Percentiles rank a stretch among this genome's conserved stretches.
phyloP scores from a whole-genome alignment of 2,329 filamentous ascomycete genomes.

The Gaeumannomyces sp. region DNA sequence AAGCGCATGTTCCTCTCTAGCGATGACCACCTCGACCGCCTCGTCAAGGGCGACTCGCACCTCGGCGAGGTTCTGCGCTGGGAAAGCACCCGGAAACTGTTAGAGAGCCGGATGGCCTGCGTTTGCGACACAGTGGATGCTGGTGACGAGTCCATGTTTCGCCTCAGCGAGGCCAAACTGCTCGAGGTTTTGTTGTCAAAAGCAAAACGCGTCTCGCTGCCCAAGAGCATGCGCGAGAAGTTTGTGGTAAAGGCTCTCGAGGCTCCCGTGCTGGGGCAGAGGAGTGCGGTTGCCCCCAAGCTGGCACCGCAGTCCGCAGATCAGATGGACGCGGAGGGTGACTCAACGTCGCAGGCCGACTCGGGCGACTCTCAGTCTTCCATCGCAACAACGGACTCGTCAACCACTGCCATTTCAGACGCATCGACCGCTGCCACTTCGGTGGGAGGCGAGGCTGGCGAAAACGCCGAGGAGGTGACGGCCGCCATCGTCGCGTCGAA shows the following conservation, averaged over 20 bases:
- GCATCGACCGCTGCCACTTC: slow-evolving; percentile 41
- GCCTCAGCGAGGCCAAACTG: slow-evolving; percentile 68
- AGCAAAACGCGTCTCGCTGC: slow-evolving; percentile 66
- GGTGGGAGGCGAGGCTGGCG: slow-evolving; percentile 17
- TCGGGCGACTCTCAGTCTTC: slow-evolving; percentile 37
- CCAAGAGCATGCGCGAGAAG: slow-evolving; percentile 75
- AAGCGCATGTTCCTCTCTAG: slow-evolving; percentile 62
- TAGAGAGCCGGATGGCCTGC: slow-evolving; percentile 60
- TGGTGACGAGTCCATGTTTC: slow-evolving; percentile 79
- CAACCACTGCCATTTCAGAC: slow-evolving; percentile 30
- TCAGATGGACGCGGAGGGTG: not conserved
- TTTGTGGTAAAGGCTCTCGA: slow-evolving; percentile 74
- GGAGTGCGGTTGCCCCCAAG: slow-evolving; percentile 37
- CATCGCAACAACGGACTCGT: slow-evolving; percentile 27
- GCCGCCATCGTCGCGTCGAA: slow-evolving; percentile 40
- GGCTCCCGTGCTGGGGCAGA: slow-evolving; percentile 65
- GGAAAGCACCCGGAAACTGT: slow-evolving; percentile 34
- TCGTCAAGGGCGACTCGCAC: slow-evolving; percentile 48
- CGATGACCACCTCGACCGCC: slow-evolving; percentile 65
- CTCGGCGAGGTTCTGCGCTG: slow-evolving; percentile 50
- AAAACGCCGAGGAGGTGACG: slow-evolving; percentile 21
- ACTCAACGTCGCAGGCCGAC: slow-evolving; percentile 23
- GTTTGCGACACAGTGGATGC: slow-evolving; percentile 80
- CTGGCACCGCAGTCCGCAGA: slow-evolving; percentile 20
- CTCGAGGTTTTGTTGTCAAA: slow-evolving; percentile 60